A percentile compares a stretch with the other conserved stretches of the same genome.
Conservation (phyloP, 2,329 filamentous ascomycete genomes). For the Mollisia scopiformis region DNA sequence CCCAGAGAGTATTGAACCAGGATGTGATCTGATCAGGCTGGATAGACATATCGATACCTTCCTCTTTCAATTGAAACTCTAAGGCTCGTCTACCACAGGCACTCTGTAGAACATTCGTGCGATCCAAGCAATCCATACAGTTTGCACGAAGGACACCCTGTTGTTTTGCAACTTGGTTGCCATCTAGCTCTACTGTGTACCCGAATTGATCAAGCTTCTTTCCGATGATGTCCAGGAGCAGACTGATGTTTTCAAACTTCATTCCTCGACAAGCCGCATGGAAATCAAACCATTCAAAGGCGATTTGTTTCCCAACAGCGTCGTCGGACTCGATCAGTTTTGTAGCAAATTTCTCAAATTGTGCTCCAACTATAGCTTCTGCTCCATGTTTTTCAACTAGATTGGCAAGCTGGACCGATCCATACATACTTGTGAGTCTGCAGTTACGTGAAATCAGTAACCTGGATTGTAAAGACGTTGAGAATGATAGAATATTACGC, state of each 20-base stretch:
- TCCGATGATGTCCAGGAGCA: constrained; percentile 72
- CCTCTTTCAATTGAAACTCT: constrained; percentile 74
- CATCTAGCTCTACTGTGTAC: constrained; percentile 64
- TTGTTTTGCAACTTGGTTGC: constrained; percentile 55
- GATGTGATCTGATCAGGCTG: constrained; percentile 77
- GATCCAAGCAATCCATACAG: constrained; percentile 97
- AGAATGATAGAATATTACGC: no score
- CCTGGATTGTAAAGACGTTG: no score
- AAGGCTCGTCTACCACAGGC: constrained; percentile 84
- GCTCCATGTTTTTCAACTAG: constrained; percentile 87
- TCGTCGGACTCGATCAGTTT: constrained; percentile 66
- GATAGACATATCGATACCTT: constrained; percentile 76
- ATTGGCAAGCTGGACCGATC: constrained; percentile 76
- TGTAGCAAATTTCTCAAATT: constrained; percentile 72
- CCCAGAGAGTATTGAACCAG: constrained; percentile 98
- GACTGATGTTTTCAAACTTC: constrained; percentile 94
- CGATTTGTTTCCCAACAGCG: constrained; percentile 52
- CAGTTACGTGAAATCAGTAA: neutral
- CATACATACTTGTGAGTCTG: constrained; percentile 67
- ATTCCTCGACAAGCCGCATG: constrained; percentile 91
- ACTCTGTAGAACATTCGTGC: constrained; percentile 95
- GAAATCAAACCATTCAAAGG: constrained; percentile 97
- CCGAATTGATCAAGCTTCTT: constrained; percentile 70
- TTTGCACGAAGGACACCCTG: constrained; percentile 87
- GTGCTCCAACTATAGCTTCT: constrained; percentile 77